These are phyloP conservation scores for Ambrosiella cleistominuta DNA, from an alignment of 2,329 filamentous ascomycete genomes.

Conservation along the genomic window DNA sequence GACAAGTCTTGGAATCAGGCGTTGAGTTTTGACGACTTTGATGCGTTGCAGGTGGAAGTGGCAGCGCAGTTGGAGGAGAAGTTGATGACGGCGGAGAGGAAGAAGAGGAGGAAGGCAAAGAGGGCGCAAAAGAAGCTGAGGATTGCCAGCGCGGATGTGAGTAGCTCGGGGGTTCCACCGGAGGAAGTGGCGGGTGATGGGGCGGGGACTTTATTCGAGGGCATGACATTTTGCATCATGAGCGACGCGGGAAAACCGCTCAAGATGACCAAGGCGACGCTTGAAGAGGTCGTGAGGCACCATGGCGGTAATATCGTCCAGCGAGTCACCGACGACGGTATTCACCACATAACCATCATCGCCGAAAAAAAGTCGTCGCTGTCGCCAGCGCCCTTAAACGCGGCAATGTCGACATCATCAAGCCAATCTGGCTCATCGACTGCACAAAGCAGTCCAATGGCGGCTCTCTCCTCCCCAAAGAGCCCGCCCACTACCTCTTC, in stretches of 20 bases:
- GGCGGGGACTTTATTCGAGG: slow-evolving; percentile 40
- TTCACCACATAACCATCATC: slow-evolving; percentile 36
- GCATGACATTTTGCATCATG: slow-evolving; percentile 66
- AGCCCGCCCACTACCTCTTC: slow-evolving; percentile 53
- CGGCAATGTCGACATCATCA: slow-evolving; percentile 53
- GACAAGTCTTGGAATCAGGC: slow-evolving; percentile 75
- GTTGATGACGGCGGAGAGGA: slow-evolving; percentile 59
- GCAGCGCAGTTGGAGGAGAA: slow-evolving; percentile 55
- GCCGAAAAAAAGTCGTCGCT: slow-evolving; percentile 69
- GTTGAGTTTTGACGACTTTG: slow-evolving; percentile 61
- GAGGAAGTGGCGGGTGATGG: slow-evolving; percentile 28
- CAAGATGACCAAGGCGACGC: slow-evolving; percentile 59
- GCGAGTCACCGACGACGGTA: slow-evolving; percentile 31
- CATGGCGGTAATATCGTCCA: slow-evolving; percentile 71
- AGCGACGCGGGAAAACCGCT: slow-evolving; percentile 53
- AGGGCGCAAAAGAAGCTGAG: slow-evolving; percentile 50
- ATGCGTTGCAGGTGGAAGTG: slow-evolving; percentile 48
- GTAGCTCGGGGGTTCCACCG: not conserved
- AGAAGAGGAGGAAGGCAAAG: slow-evolving; percentile 25
- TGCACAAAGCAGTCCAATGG: slow-evolving; percentile 45
- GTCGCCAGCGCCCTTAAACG: slow-evolving; percentile 67
- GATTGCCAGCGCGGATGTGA: slow-evolving; percentile 45
- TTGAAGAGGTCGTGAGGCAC: slow-evolving; percentile 67
- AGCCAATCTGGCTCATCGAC: slow-evolving; percentile 68
- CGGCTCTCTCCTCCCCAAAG: slow-evolving; percentile 45